Evolutionary conservation across 2,329 filamentous ascomycete genomes (phyloP), one percentile per base, ranked within the genome.

Genomic region (Aspergillus sergii): DNA sequence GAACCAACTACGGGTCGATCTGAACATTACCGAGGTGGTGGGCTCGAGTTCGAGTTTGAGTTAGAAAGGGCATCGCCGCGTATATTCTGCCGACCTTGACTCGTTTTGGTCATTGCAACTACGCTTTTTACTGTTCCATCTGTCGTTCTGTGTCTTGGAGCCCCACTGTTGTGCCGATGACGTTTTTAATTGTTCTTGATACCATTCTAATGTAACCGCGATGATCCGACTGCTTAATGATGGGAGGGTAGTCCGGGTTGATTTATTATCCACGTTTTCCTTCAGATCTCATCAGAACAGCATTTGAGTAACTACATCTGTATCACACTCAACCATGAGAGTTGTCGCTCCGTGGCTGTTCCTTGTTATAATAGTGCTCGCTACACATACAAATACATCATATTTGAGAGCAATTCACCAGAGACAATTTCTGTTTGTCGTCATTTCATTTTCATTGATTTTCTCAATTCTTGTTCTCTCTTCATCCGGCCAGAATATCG

Each of bases 1-100:
- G 16, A 85, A 84, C 54, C 77, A 73, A 2, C 72, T 88, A 46
- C 73, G 71, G 1, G 65, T 85, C 4, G 67, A 79, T 21, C 67
- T 88, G 76, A 79, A 87, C 46, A 30, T 69, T 23, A 41, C 53
- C 28, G 23, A 62, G 30, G 12, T 63, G 64, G 11, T 54, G 28
- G 55, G 36, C 8, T 26, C 45, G 21, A 46, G 43, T 14, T 12
- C n/a, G n/a, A 28, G 54, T 23, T 54, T 14, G 46, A 16, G 10
- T 16, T 32, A 21, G 54, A 19, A 43, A 19, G 34, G 36, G n/a
- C 28, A 30, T 55, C 16, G 28, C 12, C 8, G 12, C 43, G 36
- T 36, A 28, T 28, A 46, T 36, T 41, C 41, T 26, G 21, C 48
- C 26, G 16, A 41, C n/a, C 26, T 48, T 34, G 7, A 59, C 32